Percentiles rank a stretch among this genome's conserved stretches.
phyloP scores from a whole-genome alignment of 2,329 filamentous ascomycete species.

The Rutstroemia sp. region DNA sequence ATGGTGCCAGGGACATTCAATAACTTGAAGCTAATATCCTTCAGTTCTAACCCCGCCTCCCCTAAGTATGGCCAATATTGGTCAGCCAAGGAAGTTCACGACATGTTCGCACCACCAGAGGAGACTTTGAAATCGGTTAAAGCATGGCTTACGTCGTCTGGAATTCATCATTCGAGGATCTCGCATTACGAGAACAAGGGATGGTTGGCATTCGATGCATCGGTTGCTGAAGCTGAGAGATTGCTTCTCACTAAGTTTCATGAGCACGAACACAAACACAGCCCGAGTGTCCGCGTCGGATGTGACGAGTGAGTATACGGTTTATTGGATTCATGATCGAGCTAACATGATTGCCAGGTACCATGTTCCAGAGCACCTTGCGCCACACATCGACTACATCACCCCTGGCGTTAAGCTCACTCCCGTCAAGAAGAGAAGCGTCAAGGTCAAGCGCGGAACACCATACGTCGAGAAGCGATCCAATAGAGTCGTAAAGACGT shows the following conservation, averaged over 20 bases:
- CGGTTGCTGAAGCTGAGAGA: constrained; percentile 28
- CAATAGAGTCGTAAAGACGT: neutral
- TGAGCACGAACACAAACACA: constrained; percentile 27
- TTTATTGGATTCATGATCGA: neutral
- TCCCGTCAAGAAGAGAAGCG: constrained; percentile 13
- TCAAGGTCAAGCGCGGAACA: constrained; percentile 10
- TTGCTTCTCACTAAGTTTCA: constrained; percentile 31
- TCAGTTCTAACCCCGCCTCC: constrained; percentile 21
- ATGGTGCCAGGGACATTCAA: neutral
- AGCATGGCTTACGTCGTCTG: constrained; percentile 29
- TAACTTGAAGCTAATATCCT: neutral
- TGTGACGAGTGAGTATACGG: constrained; percentile 28
- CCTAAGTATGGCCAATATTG: constrained; percentile 16
- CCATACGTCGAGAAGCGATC: neutral
- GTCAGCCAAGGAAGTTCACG: constrained; percentile 15
- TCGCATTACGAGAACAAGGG: constrained; percentile 28
- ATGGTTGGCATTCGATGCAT: constrained; percentile 33
- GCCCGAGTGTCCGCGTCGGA: constrained; percentile 25
- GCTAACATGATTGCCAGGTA: constrained; percentile 24
- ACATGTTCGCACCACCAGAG: constrained; percentile 29
- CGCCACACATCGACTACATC: constrained; percentile 39
- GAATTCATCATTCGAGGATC: constrained; percentile 27
- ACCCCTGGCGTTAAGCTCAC: constrained; percentile 36
- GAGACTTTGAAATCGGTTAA: constrained; percentile 25
- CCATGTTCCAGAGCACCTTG: constrained; percentile 35